Percentiles rank a stretch among this genome's conserved stretches.
phyloP scores from a whole-genome alignment of 352 stramenopile species.

The Globisporangium cederbergense region DNA sequence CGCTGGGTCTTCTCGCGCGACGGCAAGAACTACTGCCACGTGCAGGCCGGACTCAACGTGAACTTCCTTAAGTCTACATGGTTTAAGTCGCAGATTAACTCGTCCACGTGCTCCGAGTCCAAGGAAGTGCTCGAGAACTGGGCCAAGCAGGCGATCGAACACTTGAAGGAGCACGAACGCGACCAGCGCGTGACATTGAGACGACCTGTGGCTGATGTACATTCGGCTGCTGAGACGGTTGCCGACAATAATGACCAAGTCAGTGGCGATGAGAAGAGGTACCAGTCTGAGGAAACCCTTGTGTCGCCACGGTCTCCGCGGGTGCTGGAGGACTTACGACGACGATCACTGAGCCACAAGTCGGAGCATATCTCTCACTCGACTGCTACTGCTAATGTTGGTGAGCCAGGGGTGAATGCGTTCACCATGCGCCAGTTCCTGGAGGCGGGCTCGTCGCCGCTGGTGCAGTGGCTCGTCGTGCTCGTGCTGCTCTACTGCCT shows the following conservation, averaged over 20 bases:
- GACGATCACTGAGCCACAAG: not conserved
- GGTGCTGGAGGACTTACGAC: not conserved
- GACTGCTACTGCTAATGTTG: not conserved
- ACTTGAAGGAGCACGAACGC: slow-evolving; percentile 37
- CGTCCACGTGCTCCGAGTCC: slow-evolving; percentile 64
- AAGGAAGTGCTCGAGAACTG: slow-evolving; percentile 67
- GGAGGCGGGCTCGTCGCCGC: slow-evolving; percentile 8
- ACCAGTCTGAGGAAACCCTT: no score
- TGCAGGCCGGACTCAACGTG: slow-evolving; percentile 63
- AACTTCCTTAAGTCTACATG: slow-evolving; percentile 81
- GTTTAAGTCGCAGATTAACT: slow-evolving; percentile 85
- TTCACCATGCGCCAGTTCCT: not conserved
- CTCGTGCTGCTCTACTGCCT: slow-evolving; percentile 35
- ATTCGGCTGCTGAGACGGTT: not conserved
- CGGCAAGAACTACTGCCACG: slow-evolving; percentile 71
- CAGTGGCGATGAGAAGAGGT: not conserved
- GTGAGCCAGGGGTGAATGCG: not conserved
- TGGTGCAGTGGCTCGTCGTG: slow-evolving; percentile 32
- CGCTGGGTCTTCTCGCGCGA: slow-evolving; percentile 78
- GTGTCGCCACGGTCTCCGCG: not conserved
- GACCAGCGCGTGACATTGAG: not conserved
- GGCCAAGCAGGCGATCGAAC: slow-evolving; percentile 47
- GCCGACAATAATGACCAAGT: not conserved
- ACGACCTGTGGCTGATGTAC: no score
- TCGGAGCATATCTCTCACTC: not conserved